Base-by-base conservation (phyloP, 371 early-diverging fungal genomes). In the Neoconidiobolus thromboides region DNA sequence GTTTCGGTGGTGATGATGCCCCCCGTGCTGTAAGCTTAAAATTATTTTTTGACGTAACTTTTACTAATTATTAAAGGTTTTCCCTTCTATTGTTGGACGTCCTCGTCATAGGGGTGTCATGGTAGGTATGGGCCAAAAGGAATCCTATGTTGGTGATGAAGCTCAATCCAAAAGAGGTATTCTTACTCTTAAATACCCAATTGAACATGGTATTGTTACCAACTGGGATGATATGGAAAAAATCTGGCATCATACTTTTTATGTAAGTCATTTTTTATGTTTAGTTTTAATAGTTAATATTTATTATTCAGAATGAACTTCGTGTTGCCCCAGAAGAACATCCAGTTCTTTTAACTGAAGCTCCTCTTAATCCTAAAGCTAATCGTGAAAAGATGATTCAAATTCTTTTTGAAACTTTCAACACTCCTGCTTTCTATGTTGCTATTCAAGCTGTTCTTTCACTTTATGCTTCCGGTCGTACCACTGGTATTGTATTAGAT, bases 181-280 rank as follows among this genome's bases (percentile, higher is more conserved):
- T 69, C 80, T 99, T 63, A 90, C 95, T 49, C 86, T 99, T 63
- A 96, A 92, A 75, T 99, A 99, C 74, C 99, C 99, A 62, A 98
- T 99, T 74, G 98, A 98, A 75, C 99, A 99, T 84, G 99, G 99
- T 79, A 96, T 99, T 73, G 99, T 99, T 44, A 96, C 90, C 79
- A 96, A 99, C 91, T 99, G 99, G 99, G 98, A 99, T 69, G 96
- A 96, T 71, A 99, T 99, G 99, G 98, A 98, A 80, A 98, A 98
- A 80, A 99, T 99, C 71, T 99, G 99, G 94, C 99, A 99, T 76
- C 98, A 99, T 80, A 97, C 98, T 66, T 94, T 94, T 80, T 86
- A 83, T 73, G 85, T 61, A 61, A 61, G 61, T 55, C 39, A 10
- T 58, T 46, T 58, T 4, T 43, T n/a, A 15, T 15, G 41, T 10